phyloP scores from a whole-genome alignment of 1,139 yeast species.

The Arxiozyma slooffiae region DNA sequence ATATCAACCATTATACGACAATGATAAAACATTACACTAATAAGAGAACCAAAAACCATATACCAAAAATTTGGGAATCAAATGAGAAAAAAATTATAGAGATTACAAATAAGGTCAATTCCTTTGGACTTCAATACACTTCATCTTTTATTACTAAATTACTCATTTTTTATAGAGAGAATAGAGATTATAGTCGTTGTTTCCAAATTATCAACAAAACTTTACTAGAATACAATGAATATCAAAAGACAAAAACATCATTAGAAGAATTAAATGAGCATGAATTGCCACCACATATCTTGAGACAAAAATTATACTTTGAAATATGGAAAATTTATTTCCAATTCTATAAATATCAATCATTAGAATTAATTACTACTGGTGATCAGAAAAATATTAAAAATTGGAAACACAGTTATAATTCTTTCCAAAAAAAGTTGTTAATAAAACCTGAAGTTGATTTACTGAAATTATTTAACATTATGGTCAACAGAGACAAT shows the following conservation, averaged over 20 bases:
- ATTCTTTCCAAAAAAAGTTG: neutral
- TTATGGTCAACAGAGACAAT: slow-evolving; percentile 20
- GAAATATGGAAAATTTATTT: slow-evolving; percentile 25
- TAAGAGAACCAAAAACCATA: neutral
- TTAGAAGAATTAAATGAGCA: neutral
- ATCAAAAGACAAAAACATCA: neutral
- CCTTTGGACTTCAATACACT: slow-evolving; percentile 11
- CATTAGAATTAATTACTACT: slow-evolving; percentile 6
- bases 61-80: neutral
- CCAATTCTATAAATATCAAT: slow-evolving; percentile 14
- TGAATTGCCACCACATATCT: neutral
- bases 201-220: slow-evolving; percentile 18
- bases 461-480: slow-evolving; percentile 13
- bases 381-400: neutral
- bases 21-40: slow-evolving; percentile 18
- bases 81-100: slow-evolving; percentile 7
- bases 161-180: slow-evolving; percentile 16
- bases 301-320: slow-evolving; percentile 15
- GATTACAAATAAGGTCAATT: slow-evolving; percentile 11
- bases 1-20: slow-evolving; percentile 20
- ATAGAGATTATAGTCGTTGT: slow-evolving; percentile 14
- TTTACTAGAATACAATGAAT: slow-evolving; percentile 1
- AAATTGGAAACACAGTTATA: neutral
- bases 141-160: slow-evolving; percentile 16
- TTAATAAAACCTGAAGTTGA: slow-evolving; percentile 11